These are phyloP conservation scores for Paramecium sexaurelia DNA, from an alignment of 73 alveolate genomes.

Conservation along the genomic window DNA sequence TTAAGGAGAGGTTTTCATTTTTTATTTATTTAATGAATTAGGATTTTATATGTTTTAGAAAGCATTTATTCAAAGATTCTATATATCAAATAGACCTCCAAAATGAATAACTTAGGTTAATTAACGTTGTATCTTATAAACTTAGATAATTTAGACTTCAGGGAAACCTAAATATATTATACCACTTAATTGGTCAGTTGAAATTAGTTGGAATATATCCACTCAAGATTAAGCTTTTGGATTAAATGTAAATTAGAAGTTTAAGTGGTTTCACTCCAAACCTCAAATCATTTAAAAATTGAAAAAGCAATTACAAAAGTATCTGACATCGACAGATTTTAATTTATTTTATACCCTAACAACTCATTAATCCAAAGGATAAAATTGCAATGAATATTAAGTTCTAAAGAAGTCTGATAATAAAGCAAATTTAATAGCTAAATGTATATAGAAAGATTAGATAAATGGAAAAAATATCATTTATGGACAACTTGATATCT, in stretches of 20 bases:
- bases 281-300: background rate
- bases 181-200: background rate
- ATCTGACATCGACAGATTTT: background rate
- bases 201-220: background rate
- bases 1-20: constrained; percentile 42
- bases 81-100: background rate
- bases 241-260: background rate
- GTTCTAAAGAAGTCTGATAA: background rate
- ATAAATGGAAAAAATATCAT: background rate
- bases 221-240: background rate
- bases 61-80: background rate
- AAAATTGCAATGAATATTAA: background rate
- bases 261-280: constrained; percentile 33
- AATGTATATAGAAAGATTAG: background rate
- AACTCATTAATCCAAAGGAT: background rate
- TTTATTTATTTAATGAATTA: background rate
- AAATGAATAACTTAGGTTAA: background rate
- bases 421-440: background rate
- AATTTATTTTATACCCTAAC: background rate
- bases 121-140: background rate
- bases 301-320: background rate
- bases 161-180: constrained; percentile 10
- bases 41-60: background rate
- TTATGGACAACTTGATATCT: background rate
- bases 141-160: background rate